phyloP scores from a whole-genome alignment of 1,284 basidiomycete genomes.

The Sparassis latifolia region DNA sequence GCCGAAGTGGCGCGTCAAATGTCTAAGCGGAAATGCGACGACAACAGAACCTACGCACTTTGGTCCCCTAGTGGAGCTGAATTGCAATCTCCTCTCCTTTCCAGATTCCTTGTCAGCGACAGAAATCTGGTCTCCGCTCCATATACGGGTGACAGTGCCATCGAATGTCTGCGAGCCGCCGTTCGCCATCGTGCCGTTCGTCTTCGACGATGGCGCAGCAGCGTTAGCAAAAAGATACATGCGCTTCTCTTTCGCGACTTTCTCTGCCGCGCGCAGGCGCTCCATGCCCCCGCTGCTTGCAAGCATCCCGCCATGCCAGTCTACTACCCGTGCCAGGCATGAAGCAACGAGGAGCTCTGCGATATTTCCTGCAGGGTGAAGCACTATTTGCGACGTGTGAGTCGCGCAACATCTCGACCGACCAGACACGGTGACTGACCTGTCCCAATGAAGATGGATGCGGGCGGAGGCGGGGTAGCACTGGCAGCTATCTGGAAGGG shows the following conservation, averaged over 20 bases:
- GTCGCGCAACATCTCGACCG: neutral
- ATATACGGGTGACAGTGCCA: constrained; percentile 80
- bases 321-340: constrained; percentile 88
- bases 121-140: constrained; percentile 90
- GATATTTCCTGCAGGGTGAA: constrained; percentile 93
- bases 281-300: constrained; percentile 79
- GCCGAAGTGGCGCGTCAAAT: neutral
- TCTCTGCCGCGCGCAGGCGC: constrained; percentile 80
- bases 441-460: constrained; percentile 86
- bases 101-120: constrained; percentile 69
- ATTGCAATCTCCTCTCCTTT: constrained; percentile 80
- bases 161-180: constrained; percentile 64
- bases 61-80: constrained; percentile 86
- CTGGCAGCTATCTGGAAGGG: constrained; percentile 73
- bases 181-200: constrained; percentile 37
- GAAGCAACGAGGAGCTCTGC: constrained; percentile 83
- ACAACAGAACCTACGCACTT: constrained; percentile 40
- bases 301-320: constrained; percentile 97
- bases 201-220: constrained; percentile 33
- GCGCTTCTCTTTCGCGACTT: constrained; percentile 78
- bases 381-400: constrained; percentile 35
- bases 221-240: constrained; percentile 72
- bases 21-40: neutral
- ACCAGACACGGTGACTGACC: constrained; percentile 36
- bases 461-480: constrained; percentile 53